A percentile compares a stretch with the other conserved stretches of the same genome.
Conservation (phyloP, 768 basidiomycete genomes). For the Trametes elegans region DNA sequence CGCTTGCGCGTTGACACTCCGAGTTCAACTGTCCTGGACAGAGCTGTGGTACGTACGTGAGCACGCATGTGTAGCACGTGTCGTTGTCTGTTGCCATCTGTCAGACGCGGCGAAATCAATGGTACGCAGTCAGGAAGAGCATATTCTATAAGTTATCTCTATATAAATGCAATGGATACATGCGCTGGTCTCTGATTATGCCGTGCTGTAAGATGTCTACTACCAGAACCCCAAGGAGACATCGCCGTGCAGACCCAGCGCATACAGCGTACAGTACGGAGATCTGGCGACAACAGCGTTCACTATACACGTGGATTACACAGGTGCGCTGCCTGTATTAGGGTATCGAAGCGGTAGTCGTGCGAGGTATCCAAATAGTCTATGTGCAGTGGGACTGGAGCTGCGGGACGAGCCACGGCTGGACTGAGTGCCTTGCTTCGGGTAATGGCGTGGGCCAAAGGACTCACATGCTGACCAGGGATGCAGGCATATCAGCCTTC, state of each 20-base stretch:
- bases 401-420: neutral
- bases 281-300: neutral
- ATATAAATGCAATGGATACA: slow-evolving; percentile 4
- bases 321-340: slow-evolving; percentile 2
- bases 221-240: neutral
- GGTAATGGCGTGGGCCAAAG: too few species aligned
- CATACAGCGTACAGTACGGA: neutral
- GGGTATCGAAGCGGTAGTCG: neutral
- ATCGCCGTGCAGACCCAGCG: neutral
- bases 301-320: neutral
- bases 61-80: too few species aligned
- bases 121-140: neutral
- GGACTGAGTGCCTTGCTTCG: too few species aligned
- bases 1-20: too few species aligned
- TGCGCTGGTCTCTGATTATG: neutral
- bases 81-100: too few species aligned
- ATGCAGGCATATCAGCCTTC: slow-evolving; percentile 54
- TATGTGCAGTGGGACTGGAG: neutral
- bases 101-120: too few species aligned
- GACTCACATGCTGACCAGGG: too few species aligned
- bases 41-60: too few species aligned
- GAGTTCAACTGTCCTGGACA: too few species aligned
- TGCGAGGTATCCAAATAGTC: slow-evolving; percentile 4
- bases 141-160: neutral
- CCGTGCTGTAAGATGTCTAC: neutral